These are phyloP conservation scores for Ogataea populi-albae DNA, from an alignment of 805 yeast genomes.

Conservation along the genomic window DNA sequence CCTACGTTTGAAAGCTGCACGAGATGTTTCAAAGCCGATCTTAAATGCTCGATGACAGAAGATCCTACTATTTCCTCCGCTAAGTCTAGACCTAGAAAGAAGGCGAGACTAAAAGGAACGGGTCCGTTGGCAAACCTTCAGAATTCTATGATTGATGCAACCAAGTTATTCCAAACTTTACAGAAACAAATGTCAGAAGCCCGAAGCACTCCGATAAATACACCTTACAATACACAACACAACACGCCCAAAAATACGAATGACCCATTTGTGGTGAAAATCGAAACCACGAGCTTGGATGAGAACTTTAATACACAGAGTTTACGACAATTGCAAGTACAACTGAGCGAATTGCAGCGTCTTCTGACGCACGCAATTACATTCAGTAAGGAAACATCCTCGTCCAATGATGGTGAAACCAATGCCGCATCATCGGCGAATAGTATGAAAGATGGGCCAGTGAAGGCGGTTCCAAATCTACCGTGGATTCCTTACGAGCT, in stretches of 20 bases:
- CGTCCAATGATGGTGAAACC: slow-evolving; percentile 2
- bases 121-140: slow-evolving; percentile 30
- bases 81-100: slow-evolving; percentile 34
- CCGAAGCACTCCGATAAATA: slow-evolving; percentile 6
- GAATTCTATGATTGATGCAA: slow-evolving; percentile 25
- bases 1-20: slow-evolving; percentile 43
- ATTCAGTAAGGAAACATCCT: slow-evolving; percentile 8
- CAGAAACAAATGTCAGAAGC: slow-evolving; percentile 20
- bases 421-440: slow-evolving; percentile 32
- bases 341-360: slow-evolving; percentile 32
- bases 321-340: slow-evolving; percentile 27
- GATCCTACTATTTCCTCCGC: slow-evolving; percentile 49
- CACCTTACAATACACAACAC: slow-evolving; percentile 9
- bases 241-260: slow-evolving; percentile 5
- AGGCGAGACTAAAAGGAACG: slow-evolving; percentile 23
- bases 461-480: slow-evolving; percentile 30
- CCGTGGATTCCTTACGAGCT: slow-evolving; percentile 37
- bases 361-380: slow-evolving; percentile 28
- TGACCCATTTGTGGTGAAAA: slow-evolving; percentile 5
- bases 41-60: slow-evolving; percentile 46
- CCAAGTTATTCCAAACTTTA: slow-evolving; percentile 21
- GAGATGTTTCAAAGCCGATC: slow-evolving; percentile 42
- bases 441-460: slow-evolving; percentile 37
- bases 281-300: slow-evolving; percentile 12
- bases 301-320: slow-evolving; percentile 22